Evolutionary conservation across 2,329 filamentous ascomycete species (phyloP).

Genomic region (Pseudonectria foliicola): DNA sequence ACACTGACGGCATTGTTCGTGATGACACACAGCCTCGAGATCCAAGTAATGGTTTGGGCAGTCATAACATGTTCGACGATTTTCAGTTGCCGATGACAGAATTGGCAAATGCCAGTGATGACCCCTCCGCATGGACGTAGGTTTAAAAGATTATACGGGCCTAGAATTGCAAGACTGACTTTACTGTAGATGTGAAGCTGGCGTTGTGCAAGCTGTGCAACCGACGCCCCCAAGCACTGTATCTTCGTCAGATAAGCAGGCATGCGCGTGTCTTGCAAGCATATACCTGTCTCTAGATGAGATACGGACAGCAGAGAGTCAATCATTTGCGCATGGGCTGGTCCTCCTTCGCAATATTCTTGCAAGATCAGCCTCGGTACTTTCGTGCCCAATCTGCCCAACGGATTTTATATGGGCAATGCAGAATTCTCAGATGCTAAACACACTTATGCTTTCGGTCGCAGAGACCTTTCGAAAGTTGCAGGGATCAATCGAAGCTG

Average conservation of each 20-base stretch:
- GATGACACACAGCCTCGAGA: constrained; percentile 6
- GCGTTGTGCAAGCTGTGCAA: constrained; percentile 4
- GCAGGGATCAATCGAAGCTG: constrained; percentile 13
- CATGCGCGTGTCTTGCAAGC: constrained; percentile 17
- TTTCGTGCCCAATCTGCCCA: constrained; percentile 16
- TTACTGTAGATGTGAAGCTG: constrained; percentile 11
- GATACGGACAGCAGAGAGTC: constrained; percentile 12
- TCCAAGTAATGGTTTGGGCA: neutral
- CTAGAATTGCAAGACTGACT: constrained; percentile 4
- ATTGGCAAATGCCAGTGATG: too few species aligned
- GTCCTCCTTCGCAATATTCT: constrained; percentile 12
- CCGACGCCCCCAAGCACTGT: constrained; percentile 5
- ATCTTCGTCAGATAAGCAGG: constrained; percentile 7
- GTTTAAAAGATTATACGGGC: too few species aligned
- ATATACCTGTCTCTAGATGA: constrained; percentile 19
- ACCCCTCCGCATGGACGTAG: too few species aligned
- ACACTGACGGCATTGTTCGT: constrained; percentile 2
- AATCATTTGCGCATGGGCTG: constrained; percentile 12
- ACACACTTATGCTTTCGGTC: constrained; percentile 17
- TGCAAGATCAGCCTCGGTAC: constrained; percentile 7
- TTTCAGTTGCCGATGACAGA: too few species aligned
- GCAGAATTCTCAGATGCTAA: constrained; percentile 20
- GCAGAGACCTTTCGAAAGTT: constrained; percentile 19
- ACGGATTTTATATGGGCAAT: constrained; percentile 20
- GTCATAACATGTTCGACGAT: too few species aligned